Percentiles rank a stretch among this genome's conserved stretches.
phyloP scores from a whole-genome alignment of 306 rosid genomes.

The Betula pendula region DNA sequence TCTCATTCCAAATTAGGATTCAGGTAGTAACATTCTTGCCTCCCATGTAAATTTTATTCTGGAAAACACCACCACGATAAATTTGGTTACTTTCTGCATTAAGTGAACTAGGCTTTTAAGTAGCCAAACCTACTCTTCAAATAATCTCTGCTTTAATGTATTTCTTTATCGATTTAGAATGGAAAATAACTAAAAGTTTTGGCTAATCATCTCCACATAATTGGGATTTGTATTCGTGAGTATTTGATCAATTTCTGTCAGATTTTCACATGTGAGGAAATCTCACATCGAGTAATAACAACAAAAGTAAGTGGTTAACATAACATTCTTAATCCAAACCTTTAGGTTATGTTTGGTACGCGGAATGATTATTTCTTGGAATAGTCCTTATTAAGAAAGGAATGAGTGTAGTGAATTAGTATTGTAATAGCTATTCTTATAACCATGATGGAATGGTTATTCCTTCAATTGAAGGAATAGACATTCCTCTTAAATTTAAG shows the following conservation, averaged over 20 bases:
- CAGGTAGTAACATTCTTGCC: constrained; percentile 7
- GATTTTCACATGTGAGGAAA: no score
- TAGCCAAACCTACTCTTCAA: neutral
- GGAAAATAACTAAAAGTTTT: neutral
- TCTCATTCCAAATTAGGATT: neutral
- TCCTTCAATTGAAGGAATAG: no score
- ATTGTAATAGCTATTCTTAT: no score
- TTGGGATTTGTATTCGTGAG: neutral
- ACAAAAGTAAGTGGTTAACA: no score
- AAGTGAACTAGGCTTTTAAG: constrained; percentile 7
- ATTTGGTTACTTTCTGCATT: neutral
- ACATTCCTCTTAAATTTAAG: no score
- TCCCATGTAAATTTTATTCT: neutral
- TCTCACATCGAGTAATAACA: no score
- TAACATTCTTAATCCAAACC: no score
- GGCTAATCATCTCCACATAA: neutral
- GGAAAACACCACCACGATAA: neutral
- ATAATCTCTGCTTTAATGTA: neutral
- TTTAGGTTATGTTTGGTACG: no score
- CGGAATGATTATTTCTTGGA: no score
- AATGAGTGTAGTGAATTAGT: no score
- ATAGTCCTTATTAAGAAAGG: no score
- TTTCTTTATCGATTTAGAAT: neutral
- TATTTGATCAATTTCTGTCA: neutral
- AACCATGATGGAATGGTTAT: no score